phyloP scores from a whole-genome alignment of 169 alveolate genomes.

The Plasmodium blacklocki region DNA sequence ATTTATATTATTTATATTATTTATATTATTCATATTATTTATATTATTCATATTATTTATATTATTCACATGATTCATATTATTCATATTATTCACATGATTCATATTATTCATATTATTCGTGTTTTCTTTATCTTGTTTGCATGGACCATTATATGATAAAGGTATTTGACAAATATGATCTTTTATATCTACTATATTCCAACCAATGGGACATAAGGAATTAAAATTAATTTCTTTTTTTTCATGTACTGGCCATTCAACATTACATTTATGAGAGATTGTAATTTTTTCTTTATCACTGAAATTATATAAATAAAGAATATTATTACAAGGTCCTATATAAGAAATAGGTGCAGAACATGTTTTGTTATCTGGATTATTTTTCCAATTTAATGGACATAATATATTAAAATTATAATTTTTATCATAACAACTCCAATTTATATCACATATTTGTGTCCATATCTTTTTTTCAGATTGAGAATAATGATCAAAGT shows the following conservation, averaged over 20 bases:
- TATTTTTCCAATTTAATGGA: constrained; percentile 75
- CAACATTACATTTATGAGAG: constrained; percentile 74
- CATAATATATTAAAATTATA: constrained; percentile 20
- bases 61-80: no score
- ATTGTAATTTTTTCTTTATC: constrained; percentile 39
- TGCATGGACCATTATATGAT: constrained; percentile 75
- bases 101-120: no score
- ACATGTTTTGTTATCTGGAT: constrained; percentile 78
- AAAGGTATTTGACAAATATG: constrained; percentile 25
- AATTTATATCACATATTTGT: constrained; percentile 76
- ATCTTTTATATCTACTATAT: constrained; percentile 3
- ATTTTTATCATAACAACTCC: constrained; percentile 81
- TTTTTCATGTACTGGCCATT: constrained; percentile 47
- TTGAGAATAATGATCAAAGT: constrained; percentile 75
- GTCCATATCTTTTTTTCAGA: constrained; percentile 78
- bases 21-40: no score
- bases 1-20: no score
- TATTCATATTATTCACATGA: no score
- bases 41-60: no score
- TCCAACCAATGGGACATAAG: constrained; percentile 76
- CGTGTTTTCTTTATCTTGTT: not conserved
- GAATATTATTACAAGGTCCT: constrained; percentile 78
- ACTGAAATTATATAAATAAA: constrained; percentile 48
- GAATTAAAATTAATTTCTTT: constrained; percentile 2
- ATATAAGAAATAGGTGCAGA: constrained; percentile 78